Base-by-base conservation (phyloP, 768 basidiomycete species). In the Glaciozyma martinii region DNA sequence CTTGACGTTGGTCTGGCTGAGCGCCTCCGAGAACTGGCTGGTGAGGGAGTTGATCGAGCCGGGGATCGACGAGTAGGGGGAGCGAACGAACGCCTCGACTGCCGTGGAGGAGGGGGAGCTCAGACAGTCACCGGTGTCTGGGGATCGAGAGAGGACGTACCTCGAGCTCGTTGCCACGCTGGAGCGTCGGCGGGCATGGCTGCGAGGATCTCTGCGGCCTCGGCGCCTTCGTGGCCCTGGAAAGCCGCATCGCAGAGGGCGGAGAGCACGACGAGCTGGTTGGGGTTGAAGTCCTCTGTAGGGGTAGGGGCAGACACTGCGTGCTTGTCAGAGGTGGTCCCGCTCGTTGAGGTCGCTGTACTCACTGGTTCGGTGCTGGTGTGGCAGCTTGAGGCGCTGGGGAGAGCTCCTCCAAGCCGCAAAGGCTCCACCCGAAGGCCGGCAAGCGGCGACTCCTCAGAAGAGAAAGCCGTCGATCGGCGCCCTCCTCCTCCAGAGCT, bases 191-290 rank as follows among this genome's bases (percentile, higher is more conserved):
- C 18, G 15, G 62, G 50, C 40, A 62, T 5, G 3, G n/a, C 25
- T 8, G 29, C 29, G 15, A 32, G 1, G 18, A 64, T 32, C 30
- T 49, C 44, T 6, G 25, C 27, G n/a, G 44, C 53, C 16, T 50
- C 29, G 15, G 29, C 52, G 21, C 50, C 23, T 7, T 47, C 37
- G 53, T 67, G 62, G 3, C 58, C 60, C n/a, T 54, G 56, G 56
- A 64, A 67, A 19, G 49, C 56, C 10, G 62, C 62, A 40, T 67
- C 66, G 29, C 60, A 61, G 12, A 64, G 55, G 4, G 66, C 62
- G 1, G 2, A 8, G 5, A 67, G 52, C 4, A 60, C 59, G 75
- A 44, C 68, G 71, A 54, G 70, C 71, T 54, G 70, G 42, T 15
- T 5, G 27, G 50, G 42, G 49, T 27, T 19, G 40, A 63, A 33